Evolutionary conservation across 2,329 filamentous ascomycete genomes (phyloP), one percentile per base, ranked within the genome.

Genomic region (Xylariaceae sp.): DNA sequence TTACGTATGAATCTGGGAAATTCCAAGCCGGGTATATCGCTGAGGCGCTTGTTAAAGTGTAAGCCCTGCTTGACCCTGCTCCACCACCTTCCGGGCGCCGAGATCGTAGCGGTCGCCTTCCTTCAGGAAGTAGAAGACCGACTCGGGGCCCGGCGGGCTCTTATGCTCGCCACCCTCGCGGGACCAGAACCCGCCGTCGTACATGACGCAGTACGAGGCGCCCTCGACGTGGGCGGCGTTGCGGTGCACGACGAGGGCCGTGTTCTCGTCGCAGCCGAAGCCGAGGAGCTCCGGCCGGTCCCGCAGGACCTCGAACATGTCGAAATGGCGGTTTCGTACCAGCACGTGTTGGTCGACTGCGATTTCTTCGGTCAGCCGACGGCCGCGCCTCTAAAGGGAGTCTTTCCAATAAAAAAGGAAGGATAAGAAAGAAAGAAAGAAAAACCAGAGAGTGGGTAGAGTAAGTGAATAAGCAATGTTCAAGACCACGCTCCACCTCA

Each of bases 281-380:
- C 52, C 53, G 7, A 57, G 39, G 8, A 56, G 39, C 39, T 56
- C 51, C 1, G 54, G 53, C 21, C 46, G 35, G 7, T 47, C 47
- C 33, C 47, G 49, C 11, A 56, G 45, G 29, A 56, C 51, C n/a
- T 56, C 50, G 23, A 56, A 55, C 51, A 57, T 50, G 36, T 57
- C 54, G 40, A 56, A 56, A 24, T 49, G 44, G 9, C 54, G 48
- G 23, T 46, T 47, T 18, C 54, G 45, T 23, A 50, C 54, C 5
- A 57, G 47, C 11, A 56, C 49, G 32, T 57, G 54, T 36, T 57
- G 54, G 32, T 57, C 53, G 32, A 56, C n/a, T n/a, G n/a, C n/a
- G n/a, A n/a, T n/a, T n/a, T n/a, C n/a, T n/a, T n/a, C n/a, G n/a
- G n/a, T n/a, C n/a, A n/a, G n/a, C n/a, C n/a, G n/a, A n/a, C n/a